Evolutionary conservation across 768 basidiomycete species (phyloP), one percentile per base, ranked within the genome.

Genomic region (Naganishia vaughanmartiniae): DNA sequence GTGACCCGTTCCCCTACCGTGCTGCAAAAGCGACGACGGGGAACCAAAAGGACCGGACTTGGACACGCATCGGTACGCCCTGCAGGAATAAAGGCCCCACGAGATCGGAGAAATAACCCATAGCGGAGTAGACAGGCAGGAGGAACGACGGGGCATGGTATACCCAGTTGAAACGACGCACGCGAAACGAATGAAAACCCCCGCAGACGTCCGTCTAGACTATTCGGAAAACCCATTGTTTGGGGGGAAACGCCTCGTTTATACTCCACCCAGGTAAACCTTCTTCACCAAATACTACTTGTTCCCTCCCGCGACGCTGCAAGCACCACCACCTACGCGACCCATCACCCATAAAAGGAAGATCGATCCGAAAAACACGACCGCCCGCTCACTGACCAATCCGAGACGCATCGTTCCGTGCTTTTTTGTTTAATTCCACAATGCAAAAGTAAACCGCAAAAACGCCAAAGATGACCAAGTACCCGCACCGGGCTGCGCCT

Each of bases 351-450:
- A 2, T 9, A 39, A 46, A n/a, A 19, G 42, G 36, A 17, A 63
- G 60, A 63, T 34, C 39, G 60, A 63, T 63, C 24, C 60, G 60
- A 63, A 33, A 31, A 31, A 45, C 5, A 34, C 42, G 24, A 63
- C 42, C 36, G 10, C 46, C 24, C 15, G 1, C 60, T 17, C 36
- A 2, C 17, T 15, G 10, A 42, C 42, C 42, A 42, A 15, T 15
- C 10, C 42, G 10, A 7, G n/a, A 34, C 60, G 48, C 42, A 63
- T 63, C 60, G 39, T 63, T 46, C 24, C 60, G 34, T 17, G 60
- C 39, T 26, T 28, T 34, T 24, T n/a, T 42, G 42, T 11, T 15
- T 15, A 42, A 42, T 42, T 42, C 42, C 42, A 15, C 9, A 42
- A 63, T 34, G 34, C 34, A 36, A n/a, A 19, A 2, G 17, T 28